Base-by-base conservation (phyloP, 257 asterid genomes). In the Nicotiana obtusifolia region DNA sequence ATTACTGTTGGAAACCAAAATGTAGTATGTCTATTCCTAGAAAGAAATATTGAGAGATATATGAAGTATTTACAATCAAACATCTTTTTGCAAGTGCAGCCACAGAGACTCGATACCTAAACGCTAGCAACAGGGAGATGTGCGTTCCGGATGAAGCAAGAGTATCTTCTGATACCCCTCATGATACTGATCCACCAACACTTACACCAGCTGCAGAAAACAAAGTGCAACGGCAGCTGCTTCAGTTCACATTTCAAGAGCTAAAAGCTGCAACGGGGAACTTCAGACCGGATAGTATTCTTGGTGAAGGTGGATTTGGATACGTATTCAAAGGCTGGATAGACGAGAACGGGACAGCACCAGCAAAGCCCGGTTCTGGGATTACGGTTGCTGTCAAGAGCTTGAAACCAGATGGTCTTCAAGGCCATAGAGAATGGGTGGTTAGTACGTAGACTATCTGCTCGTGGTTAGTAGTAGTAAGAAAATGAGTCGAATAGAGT, bases 381-480 rank as follows among this genome's bases (percentile, higher is more conserved):
- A 47, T 88, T 81, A 91, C 99, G 0, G 99, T 94, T 82, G 99
- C 99, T 15, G 98, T 95, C 90, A 95, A 95, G 91, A 94, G 92
- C 82, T 90, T 95, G 90, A 95, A 95, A 88, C 97, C 90, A 2
- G 96, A 94, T 20, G 98, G 96, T 26, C 93, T 93, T 81, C 99
- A 95, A 88, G 99, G 99, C 87, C 99, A 95, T 88, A 89, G 97
- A 87, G 99, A 95, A 92, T 95, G 99, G 99, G 92, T 95, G 98
- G 99, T 95, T 80, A 90, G 97, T 71, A 71, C 78, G 78, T 91
- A 82, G 82, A 81, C 85, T 88, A 41, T 84, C 61, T 82, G 77
- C 47, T 22, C 60, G 61, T 81, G 82, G 80, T 81, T 82, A 82
- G 85, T 87, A 62, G 82, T 80, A 35, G 49, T 41, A 41, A 41